Evolutionary conservation across 148 eudicot species (phyloP).

Genomic region (Nepenthes mirabilis): DNA sequence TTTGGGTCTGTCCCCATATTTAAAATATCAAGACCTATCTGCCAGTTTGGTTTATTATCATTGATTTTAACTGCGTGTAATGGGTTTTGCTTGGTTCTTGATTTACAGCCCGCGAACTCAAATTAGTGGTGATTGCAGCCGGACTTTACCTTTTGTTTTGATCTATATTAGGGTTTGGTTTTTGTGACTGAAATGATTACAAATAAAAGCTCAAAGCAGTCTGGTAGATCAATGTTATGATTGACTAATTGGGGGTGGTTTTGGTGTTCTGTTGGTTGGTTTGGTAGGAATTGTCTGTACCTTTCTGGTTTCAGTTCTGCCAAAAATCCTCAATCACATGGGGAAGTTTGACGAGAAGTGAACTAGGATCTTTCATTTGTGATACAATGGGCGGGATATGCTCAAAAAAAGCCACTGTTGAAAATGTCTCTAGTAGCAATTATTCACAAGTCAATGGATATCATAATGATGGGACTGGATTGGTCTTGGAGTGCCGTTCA

Average conservation of each 20-base stretch:
- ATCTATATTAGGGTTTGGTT: not conserved
- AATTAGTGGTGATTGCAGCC: not conserved
- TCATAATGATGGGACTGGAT: slow-evolving; percentile 7
- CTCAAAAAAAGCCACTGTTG: slow-evolving; percentile 68
- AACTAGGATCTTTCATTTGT: slow-evolving; percentile 11
- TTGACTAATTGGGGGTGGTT: no score
- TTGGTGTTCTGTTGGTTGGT: no score
- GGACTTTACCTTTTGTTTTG: not conserved
- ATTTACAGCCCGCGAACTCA: not conserved
- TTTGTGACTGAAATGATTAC: not conserved
- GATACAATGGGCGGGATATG: slow-evolving; percentile 82
- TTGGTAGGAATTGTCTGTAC: no score
- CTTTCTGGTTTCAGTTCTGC: no score
- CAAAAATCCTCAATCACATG: not conserved
- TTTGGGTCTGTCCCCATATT: no score
- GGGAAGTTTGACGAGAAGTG: slow-evolving; percentile 14
- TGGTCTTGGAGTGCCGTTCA: slow-evolving; percentile 36
- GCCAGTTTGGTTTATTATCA: not conserved
- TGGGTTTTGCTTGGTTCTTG: no score
- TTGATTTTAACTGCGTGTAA: not conserved
- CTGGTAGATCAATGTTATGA: no score
- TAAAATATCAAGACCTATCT: no score
- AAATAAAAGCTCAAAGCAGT: not conserved
- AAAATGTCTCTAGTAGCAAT: slow-evolving; percentile 33
- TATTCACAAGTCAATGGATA: slow-evolving; percentile 53